Conservation (phyloP, 2,329 filamentous ascomycete species). For the Dactylonectria estremocensis region DNA sequence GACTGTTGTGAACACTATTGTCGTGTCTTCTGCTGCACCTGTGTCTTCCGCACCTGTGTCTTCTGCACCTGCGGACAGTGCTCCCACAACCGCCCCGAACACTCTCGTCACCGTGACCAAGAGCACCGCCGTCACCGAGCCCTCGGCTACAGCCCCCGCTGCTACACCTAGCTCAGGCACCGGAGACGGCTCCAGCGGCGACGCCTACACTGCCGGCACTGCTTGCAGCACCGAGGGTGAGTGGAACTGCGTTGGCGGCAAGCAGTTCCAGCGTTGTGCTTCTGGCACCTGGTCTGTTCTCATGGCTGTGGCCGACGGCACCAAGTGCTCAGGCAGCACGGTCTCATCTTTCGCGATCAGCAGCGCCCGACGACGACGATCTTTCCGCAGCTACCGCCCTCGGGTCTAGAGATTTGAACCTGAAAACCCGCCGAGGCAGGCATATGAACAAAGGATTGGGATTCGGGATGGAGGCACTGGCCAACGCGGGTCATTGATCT, state of each 20-base stretch:
- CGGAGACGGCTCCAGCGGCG: slow-evolving; percentile 42
- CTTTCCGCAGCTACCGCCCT: slow-evolving; percentile 25
- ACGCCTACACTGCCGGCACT: slow-evolving; percentile 55
- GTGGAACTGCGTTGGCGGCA: slow-evolving; percentile 72
- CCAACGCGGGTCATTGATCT: slow-evolving; percentile 17
- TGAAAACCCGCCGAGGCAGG: background rate
- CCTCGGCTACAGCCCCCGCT: slow-evolving; percentile 33
- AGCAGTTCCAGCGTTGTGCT: slow-evolving; percentile 74
- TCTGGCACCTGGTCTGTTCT: slow-evolving; percentile 68
- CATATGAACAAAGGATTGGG: slow-evolving; percentile 20
- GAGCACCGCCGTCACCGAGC: slow-evolving; percentile 36
- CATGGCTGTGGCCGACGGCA: slow-evolving; percentile 68
- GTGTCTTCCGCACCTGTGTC: slow-evolving; percentile 24
- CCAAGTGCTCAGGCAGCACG: slow-evolving; percentile 60
- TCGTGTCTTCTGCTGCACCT: no score
- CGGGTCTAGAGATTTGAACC: background rate
- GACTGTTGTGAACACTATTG: slow-evolving; percentile 25
- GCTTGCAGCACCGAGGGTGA: slow-evolving; percentile 68
- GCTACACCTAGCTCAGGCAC: slow-evolving; percentile 40
- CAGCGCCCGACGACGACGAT: slow-evolving; percentile 36
- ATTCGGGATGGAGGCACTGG: slow-evolving; percentile 20
- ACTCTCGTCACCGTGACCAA: slow-evolving; percentile 46
- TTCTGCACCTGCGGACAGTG: slow-evolving; percentile 23
- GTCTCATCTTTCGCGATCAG: slow-evolving; percentile 44
- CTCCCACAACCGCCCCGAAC: slow-evolving; percentile 27